A percentile compares a stretch with the other conserved stretches of the same genome.
These are phyloP conservation scores for Eimeria tenella DNA, from an alignment of 169 alveolate species.

Conservation along the genomic window DNA sequence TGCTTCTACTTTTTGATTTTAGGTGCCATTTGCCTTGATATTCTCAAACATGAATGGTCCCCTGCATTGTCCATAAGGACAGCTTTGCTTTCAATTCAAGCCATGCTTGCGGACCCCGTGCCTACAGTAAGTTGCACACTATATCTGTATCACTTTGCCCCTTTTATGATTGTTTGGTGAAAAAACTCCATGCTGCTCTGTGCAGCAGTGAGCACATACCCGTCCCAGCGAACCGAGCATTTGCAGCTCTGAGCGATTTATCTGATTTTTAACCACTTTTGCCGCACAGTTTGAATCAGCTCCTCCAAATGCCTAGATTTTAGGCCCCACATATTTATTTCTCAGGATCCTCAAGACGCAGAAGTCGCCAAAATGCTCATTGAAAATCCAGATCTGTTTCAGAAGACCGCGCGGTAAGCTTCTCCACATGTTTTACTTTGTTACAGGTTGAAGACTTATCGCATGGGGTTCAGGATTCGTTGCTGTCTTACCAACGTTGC, in stretches of 20 bases:
- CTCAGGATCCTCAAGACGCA: conserved; percentile 94
- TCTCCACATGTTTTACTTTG: background rate
- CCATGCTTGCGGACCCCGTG: conserved; percentile 90
- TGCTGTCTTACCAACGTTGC: too few species aligned
- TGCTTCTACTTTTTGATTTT: background rate
- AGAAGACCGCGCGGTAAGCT: conserved; percentile 87
- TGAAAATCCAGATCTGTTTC: conserved; percentile 84
- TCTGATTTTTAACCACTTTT: too few species aligned
- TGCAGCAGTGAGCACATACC: too few species aligned
- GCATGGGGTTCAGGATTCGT: too few species aligned
- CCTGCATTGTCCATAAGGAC: conserved; percentile 98
- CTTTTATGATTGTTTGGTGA: too few species aligned
- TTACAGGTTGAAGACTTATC: background rate
- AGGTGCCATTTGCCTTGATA: conserved; percentile 97
- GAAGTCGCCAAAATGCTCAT: conserved; percentile 93
- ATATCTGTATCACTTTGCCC: too few species aligned
- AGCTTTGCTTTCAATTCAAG: conserved; percentile 94
- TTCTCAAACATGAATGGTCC: conserved; percentile 97
- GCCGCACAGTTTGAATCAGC: too few species aligned
- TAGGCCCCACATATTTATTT: too few species aligned
- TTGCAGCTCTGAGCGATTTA: background rate
- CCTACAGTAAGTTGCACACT: conserved; percentile 78
- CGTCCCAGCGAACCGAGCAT: too few species aligned
- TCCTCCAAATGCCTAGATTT: too few species aligned
- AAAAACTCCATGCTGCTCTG: too few species aligned